A percentile compares a stretch with the other conserved stretches of the same genome.
Conservation (phyloP, 768 basidiomycete species). For the Leccinum boreale region DNA sequence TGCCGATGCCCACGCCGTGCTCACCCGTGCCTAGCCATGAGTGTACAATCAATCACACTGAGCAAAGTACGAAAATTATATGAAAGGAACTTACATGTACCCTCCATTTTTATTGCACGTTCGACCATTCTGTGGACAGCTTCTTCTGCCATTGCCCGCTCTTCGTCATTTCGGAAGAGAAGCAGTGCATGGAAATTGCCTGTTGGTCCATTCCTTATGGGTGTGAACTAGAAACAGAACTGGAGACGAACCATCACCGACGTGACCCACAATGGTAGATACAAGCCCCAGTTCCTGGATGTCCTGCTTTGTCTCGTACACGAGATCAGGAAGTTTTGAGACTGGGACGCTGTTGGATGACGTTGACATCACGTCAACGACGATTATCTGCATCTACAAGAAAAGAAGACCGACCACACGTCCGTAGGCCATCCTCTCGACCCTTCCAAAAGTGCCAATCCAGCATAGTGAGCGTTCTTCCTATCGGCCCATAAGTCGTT, state of each 20-base stretch:
- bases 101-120: constrained; percentile 67
- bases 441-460: constrained; percentile 57
- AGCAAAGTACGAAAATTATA: background rate
- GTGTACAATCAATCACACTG: background rate
- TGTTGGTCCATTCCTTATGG: constrained; percentile 8
- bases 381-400: background rate
- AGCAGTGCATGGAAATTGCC: constrained; percentile 54
- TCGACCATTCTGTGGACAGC: constrained; percentile 61
- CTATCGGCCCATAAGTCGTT: constrained; percentile 70
- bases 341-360: constrained; percentile 50
- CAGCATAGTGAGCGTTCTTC: constrained; percentile 64
- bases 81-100: constrained; percentile 52
- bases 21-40: constrained; percentile 61
- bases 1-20: constrained; percentile 86
- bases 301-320: constrained; percentile 72
- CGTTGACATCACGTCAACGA: background rate
- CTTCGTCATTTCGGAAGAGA: constrained; percentile 58
- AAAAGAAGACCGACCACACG: constrained; percentile 53
- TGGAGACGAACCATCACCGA: constrained; percentile 58
- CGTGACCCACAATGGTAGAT: constrained; percentile 70
- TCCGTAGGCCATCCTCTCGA: constrained; percentile 69
- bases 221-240: constrained; percentile 23
- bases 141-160: constrained; percentile 39
- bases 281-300: constrained; percentile 51
- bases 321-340: constrained; percentile 61